These are phyloP conservation scores for Microbotryum lychnidis-dioicae DNA, from an alignment of 1,284 basidiomycete genomes.

Conservation along the genomic window DNA sequence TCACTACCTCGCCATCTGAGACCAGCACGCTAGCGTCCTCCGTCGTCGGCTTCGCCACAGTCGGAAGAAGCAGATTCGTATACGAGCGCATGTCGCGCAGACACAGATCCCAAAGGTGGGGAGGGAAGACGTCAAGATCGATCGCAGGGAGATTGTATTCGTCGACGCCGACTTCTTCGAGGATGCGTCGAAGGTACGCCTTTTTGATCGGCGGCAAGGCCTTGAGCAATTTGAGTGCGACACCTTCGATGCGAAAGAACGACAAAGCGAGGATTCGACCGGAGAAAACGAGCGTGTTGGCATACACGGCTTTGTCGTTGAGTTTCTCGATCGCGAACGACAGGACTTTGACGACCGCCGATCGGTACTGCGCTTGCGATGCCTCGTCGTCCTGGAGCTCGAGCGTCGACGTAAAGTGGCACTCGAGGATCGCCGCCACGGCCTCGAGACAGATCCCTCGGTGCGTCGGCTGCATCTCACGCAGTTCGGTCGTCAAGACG, in stretches of 20 bases:
- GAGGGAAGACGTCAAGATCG: slow-evolving; percentile 16
- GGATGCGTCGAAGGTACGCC: slow-evolving; percentile 41
- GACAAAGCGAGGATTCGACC: slow-evolving; percentile 47
- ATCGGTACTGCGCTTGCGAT: slow-evolving; percentile 38
- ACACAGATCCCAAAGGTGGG: slow-evolving; percentile 22
- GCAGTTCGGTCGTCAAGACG: slow-evolving; percentile 24
- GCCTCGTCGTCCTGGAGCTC: slow-evolving; percentile 37
- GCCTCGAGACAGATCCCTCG: slow-evolving; percentile 47
- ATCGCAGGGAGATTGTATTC: slow-evolving; percentile 15
- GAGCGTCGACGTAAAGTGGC: slow-evolving; percentile 40
- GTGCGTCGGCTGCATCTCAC: slow-evolving; percentile 39
- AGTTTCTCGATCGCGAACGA: slow-evolving; percentile 47
- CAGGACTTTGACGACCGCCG: slow-evolving; percentile 43
- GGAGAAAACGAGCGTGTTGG: slow-evolving; percentile 48
- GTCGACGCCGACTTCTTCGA: slow-evolving; percentile 31
- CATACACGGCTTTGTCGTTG: slow-evolving; percentile 48
- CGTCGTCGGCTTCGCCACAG: neutral
- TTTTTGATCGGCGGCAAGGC: slow-evolving; percentile 44
- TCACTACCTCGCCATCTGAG: slow-evolving; percentile 17
- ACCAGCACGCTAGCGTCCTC: slow-evolving; percentile 25
- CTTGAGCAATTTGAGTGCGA: slow-evolving; percentile 45
- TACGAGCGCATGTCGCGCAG: slow-evolving; percentile 19
- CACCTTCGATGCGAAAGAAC: slow-evolving; percentile 48
- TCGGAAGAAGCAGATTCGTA: slow-evolving; percentile 13
- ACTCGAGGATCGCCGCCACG: slow-evolving; percentile 44